A percentile compares a stretch with the other conserved stretches of the same genome.
Conservation (phyloP, 257 asterid species). For the Paulownia fortunei region DNA sequence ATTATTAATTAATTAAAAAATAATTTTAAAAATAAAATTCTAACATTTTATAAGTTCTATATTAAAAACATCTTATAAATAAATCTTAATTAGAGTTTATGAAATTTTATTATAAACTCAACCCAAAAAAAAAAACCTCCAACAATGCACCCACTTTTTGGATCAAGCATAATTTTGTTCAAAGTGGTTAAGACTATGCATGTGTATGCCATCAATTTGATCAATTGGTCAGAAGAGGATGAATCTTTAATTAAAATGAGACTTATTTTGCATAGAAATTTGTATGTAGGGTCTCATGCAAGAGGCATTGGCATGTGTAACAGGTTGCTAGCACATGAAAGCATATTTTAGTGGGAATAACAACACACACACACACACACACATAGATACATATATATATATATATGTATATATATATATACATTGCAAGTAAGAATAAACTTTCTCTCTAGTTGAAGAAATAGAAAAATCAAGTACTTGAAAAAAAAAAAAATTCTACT, state of each 20-base stretch:
- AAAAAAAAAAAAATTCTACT: not conserved
- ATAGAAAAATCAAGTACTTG: not conserved
- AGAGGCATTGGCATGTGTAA: slow-evolving; percentile 20
- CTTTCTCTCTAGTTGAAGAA: not conserved
- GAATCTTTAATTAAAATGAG: not conserved
- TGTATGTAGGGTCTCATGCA: not conserved
- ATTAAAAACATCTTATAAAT: no score
- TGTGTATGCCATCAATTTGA: not conserved
- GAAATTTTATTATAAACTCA: no score
- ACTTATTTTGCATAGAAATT: not conserved
- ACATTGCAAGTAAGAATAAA: not conserved
- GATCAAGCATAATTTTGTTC: not conserved
- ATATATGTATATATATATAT: not conserved
- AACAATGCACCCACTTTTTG: not conserved
- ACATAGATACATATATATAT: not conserved
- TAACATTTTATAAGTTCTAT: no score
- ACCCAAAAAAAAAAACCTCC: no score
- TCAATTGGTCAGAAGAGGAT: not conserved
- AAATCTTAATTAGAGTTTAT: no score
- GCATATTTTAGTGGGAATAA: not conserved
- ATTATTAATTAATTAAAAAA: no score
- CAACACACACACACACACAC: no score
- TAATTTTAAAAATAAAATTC: no score
- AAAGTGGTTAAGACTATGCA: not conserved
- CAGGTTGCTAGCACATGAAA: slow-evolving; percentile 23